Evolutionary conservation across 106 monocot species (phyloP).

Genomic region (Dendrobium nobile): DNA sequence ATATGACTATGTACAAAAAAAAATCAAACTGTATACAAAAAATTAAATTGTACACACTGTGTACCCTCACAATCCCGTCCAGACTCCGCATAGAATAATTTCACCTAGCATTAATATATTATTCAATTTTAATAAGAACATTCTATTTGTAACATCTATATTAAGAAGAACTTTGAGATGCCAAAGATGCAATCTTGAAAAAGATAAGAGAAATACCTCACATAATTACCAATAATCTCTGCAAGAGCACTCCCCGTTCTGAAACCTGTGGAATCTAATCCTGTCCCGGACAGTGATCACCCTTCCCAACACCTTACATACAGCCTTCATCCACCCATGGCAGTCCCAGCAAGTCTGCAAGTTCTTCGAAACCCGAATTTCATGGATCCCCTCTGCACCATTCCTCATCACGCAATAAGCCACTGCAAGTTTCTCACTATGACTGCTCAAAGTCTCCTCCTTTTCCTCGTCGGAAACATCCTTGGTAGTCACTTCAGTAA

Average conservation of each 20-base stretch:
- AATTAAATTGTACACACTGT: no score
- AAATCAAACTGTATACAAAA: no score
- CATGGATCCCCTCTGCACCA: conserved; percentile 17
- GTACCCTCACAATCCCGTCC: no score
- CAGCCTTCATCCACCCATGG: conserved; percentile 64
- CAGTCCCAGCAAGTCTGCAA: conserved; percentile 54
- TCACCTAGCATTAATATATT: no score
- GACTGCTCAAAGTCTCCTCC: conserved; percentile 47
- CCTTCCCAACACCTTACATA: conserved; percentile 35
- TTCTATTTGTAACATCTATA: no score
- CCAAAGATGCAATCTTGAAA: background rate
- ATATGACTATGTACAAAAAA: no score
- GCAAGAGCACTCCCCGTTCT: conserved; percentile 52
- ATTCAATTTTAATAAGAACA: no score
- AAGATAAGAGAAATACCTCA: background rate
- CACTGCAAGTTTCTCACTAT: conserved; percentile 74
- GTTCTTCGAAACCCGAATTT: conserved; percentile 64
- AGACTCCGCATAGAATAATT: no score
- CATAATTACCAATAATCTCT: conserved; percentile 54
- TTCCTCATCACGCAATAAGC: conserved; percentile 36
- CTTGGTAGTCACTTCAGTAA: conserved; percentile 24
- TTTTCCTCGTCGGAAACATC: conserved; percentile 68
- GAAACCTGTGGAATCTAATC: conserved; percentile 56
- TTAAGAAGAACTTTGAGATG: no score
- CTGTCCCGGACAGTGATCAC: conserved; percentile 55